Conservation (phyloP, 176 grass and related monocot genomes). For the Aegilops tauschii region DNA sequence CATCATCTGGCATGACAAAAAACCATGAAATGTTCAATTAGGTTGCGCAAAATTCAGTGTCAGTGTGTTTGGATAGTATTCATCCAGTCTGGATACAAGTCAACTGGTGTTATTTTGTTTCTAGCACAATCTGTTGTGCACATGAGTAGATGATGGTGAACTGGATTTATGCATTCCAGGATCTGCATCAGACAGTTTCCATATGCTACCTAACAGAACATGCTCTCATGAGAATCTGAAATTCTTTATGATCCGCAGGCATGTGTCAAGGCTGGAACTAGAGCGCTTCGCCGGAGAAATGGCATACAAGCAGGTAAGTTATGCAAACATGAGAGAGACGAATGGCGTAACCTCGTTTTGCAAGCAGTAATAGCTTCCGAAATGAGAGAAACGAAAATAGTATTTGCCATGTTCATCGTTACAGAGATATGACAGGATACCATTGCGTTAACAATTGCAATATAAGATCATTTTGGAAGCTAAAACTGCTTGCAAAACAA, state of each 20-base stretch:
- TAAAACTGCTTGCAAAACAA: too few relatives aligned
- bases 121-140: background rate
- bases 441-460: too few relatives aligned
- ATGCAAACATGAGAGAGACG: too few relatives aligned
- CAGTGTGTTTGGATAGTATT: background rate
- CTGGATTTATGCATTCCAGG: background rate
- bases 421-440: too few relatives aligned
- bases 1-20: too few relatives aligned
- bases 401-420: too few relatives aligned
- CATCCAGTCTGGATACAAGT: background rate
- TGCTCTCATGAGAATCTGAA: background rate
- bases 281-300: background rate
- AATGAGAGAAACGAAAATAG: too few relatives aligned
- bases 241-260: background rate
- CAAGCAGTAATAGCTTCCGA: too few relatives aligned
- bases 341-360: too few relatives aligned
- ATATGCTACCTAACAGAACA: constrained; percentile 27
- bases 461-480: too few relatives aligned
- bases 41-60: background rate
- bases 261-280: background rate
- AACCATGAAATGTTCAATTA: too few relatives aligned
- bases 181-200: background rate
- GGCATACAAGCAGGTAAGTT: too few relatives aligned
- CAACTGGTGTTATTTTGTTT: background rate
- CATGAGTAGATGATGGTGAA: background rate